Percentiles rank a stretch among this genome's conserved stretches.
Conservation (phyloP, 177 flowering plant genomes). For the Vitis hybrid region DNA sequence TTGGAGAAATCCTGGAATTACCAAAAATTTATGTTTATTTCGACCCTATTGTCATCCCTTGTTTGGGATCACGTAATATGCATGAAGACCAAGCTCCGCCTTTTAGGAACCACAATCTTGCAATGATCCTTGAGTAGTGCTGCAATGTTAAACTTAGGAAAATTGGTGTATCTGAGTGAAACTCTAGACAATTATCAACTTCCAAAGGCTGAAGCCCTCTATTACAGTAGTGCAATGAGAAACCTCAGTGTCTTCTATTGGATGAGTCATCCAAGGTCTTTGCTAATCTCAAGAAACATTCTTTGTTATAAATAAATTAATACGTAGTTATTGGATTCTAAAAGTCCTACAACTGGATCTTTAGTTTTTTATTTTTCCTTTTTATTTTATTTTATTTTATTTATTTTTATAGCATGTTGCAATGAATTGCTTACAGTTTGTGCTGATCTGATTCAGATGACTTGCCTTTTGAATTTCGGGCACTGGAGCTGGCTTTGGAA, state of each 20-base stretch:
- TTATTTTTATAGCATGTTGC: neutral
- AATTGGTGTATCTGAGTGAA: no score
- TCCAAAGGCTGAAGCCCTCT: neutral
- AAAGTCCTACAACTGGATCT: neutral
- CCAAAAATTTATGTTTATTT: no score
- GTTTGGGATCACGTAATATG: no score
- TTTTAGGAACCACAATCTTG: no score
- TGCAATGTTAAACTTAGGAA: no score
- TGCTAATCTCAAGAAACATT: neutral
- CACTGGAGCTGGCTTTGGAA: constrained; percentile 95
- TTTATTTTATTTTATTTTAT: neutral
- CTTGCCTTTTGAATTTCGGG: constrained; percentile 92
- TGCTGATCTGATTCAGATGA: constrained; percentile 60
- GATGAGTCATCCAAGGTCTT: no score
- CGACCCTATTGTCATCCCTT: no score
- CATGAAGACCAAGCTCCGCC: no score
- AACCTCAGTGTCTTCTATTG: no score
- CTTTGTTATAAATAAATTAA: neutral
- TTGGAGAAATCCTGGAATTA: no score
- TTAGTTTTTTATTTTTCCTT: neutral
- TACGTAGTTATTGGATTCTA: neutral
- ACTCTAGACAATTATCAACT: neutral
- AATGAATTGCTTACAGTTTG: constrained; percentile 11
- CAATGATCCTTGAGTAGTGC: neutral
- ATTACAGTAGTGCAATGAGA: no score